Percentiles rank a stretch among this genome's conserved stretches.
Conservation (phyloP, 2,329 filamentous ascomycete genomes). For the Neocatenulostroma microsporum region DNA sequence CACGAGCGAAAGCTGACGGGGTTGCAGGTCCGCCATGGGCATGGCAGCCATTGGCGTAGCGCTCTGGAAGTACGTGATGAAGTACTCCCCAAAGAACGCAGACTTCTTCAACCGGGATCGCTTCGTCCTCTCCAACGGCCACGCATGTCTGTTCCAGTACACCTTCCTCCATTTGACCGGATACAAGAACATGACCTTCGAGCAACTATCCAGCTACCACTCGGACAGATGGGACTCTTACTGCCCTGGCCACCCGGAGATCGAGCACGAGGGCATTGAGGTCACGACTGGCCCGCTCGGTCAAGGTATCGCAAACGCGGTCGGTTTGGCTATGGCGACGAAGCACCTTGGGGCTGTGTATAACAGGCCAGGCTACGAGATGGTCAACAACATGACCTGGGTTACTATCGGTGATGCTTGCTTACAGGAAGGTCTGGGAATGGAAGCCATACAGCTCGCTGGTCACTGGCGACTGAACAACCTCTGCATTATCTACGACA, state of each 20-base stretch:
- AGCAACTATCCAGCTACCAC: slow-evolving; percentile 50
- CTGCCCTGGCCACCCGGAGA: slow-evolving; percentile 46
- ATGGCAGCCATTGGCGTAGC: slow-evolving; percentile 57
- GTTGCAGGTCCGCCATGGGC: slow-evolving; percentile 46
- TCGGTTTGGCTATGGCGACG: slow-evolving; percentile 52
- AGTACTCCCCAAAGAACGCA: slow-evolving; percentile 49
- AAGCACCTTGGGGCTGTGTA: slow-evolving; percentile 50
- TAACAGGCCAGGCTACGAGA: slow-evolving; percentile 42
- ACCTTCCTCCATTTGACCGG: slow-evolving; percentile 44
- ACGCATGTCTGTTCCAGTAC: slow-evolving; percentile 52
- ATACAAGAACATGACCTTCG: slow-evolving; percentile 49
- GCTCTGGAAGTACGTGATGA: slow-evolving; percentile 56
- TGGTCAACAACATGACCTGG: slow-evolving; percentile 47
- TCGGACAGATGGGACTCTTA: slow-evolving; percentile 41
- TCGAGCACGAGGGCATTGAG: slow-evolving; percentile 51
- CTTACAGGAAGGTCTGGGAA: slow-evolving; percentile 50
- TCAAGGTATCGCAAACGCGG: slow-evolving; percentile 52
- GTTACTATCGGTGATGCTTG: slow-evolving; percentile 54
- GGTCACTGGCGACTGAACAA: slow-evolving; percentile 51
- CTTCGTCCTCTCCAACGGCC: slow-evolving; percentile 56
- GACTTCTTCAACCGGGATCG: slow-evolving; percentile 55
- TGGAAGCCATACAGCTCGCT: slow-evolving; percentile 52
- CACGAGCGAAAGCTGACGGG: slow-evolving; percentile 6
- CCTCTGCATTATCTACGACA: slow-evolving; percentile 51
- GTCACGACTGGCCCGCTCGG: slow-evolving; percentile 54